A percentile compares a stretch with the other conserved stretches of the same genome.
Conservation (phyloP, 2,329 filamentous ascomycete species). For the Diplocarpon mali region DNA sequence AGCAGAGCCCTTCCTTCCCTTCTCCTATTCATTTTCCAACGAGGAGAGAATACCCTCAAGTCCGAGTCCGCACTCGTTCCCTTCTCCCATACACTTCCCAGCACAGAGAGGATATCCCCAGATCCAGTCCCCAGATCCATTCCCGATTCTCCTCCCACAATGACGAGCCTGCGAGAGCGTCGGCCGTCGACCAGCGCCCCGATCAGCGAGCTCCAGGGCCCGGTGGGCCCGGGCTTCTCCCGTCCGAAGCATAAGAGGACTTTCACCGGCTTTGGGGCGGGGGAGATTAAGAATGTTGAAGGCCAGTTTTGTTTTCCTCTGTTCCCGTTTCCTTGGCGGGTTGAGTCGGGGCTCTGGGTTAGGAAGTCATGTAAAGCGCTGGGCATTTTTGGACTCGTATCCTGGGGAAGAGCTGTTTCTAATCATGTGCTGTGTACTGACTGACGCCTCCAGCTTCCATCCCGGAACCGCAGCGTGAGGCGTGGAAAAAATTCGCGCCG, state of each 20-base stretch:
- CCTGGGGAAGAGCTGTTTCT: too few relatives aligned
- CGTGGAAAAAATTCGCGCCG: conserved; percentile 56
- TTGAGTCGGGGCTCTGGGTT: background rate
- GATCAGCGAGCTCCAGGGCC: conserved; percentile 75
- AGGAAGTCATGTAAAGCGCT: too few relatives aligned
- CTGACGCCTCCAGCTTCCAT: conserved; percentile 48
- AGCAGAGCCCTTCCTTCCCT: background rate
- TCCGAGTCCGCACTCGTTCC: too few relatives aligned
- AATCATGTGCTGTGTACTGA: too few relatives aligned
- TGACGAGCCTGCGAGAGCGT: conserved; percentile 45
- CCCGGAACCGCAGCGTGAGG: conserved; percentile 75
- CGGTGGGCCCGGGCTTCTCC: conserved; percentile 74
- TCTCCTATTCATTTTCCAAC: background rate
- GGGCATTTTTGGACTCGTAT: too few relatives aligned
- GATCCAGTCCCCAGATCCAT: too few relatives aligned
- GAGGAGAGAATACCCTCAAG: too few relatives aligned
- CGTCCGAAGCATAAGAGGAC: conserved; percentile 95
- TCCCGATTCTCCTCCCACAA: conserved; percentile 1
- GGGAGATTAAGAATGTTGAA: conserved; percentile 89
- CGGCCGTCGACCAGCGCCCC: conserved; percentile 73
- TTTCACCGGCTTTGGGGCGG: conserved; percentile 82
- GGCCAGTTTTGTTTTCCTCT: conserved; percentile 38
- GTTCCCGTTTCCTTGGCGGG: background rate
- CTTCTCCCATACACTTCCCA: too few relatives aligned
- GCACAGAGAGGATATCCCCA: too few relatives aligned